Evolutionary conservation across 2,329 filamentous ascomycete genomes (phyloP), one percentile per base, ranked within the genome.

Genomic region (Pleomassaria siparia): DNA sequence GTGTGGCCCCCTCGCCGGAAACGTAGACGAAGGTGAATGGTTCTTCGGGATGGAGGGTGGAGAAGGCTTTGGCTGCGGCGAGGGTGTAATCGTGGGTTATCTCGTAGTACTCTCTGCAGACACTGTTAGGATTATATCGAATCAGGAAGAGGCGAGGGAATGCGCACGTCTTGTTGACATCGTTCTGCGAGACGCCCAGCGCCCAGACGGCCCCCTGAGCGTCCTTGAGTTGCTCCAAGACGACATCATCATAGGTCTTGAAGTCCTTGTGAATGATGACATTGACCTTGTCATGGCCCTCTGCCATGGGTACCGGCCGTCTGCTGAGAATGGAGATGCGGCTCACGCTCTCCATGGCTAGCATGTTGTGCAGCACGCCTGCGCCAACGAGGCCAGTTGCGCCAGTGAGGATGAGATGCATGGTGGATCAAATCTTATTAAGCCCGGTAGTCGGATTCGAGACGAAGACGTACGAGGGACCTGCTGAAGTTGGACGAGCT

Each of bases 121-220:
- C 10, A 10, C 16, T 12, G 26, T 43, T 24, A 46, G 39, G 20
- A 37, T 22, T 29, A 25, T 3, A 42, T 21, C 2, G 7, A 16
- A 7, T 9, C 8, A 22, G 15, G 25, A 37, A 33, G 21, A 28
- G n/a, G n/a, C n/a, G n/a, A 3, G 33, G 26, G 32, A 49, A 36
- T 13, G 62, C 78, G 50, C 60, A 85, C 79, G 85, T 81, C 50
- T 80, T 82, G 47, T 63, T 63, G 7, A 88, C 85, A 32, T 78
- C 71, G 10, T 67, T 81, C 59, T 84, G 80, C 51, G 80, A 83
- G 40, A 85, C 82, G 0, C 88, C 87, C 63, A 86, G 74, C 0
- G 88, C 87, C 88, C 88, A 91, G 1, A 91, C 84, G 49, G 83
- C 87, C 2, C 84, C 87, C 7, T 79, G 72, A 0, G 87, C 87